Conservation (phyloP, 495 filamentous ascomycete species). For the Chaetomium cochliodes region DNA sequence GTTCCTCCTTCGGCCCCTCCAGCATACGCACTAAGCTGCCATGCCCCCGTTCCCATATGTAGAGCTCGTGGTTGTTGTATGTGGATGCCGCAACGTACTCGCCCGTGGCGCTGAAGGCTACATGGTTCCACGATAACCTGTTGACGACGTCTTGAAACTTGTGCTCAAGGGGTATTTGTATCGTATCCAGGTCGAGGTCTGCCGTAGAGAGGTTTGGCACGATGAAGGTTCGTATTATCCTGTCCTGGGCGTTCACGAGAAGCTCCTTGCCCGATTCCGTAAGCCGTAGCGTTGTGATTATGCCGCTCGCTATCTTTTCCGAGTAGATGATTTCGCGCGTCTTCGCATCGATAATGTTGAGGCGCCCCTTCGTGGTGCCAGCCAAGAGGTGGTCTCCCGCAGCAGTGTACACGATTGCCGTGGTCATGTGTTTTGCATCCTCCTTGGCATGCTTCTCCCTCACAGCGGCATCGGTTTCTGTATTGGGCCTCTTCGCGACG, state of each 20-base stretch:
- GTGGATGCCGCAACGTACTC: constrained; percentile 92
- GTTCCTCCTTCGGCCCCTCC: constrained; percentile 91
- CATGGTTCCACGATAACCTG: constrained; percentile 90
- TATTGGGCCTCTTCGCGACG: constrained; percentile 67
- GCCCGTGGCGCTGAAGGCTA: constrained; percentile 86
- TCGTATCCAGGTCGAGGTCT: constrained; percentile 63
- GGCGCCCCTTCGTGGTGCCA: constrained; percentile 89
- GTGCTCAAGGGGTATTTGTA: constrained; percentile 89
- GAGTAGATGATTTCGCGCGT: constrained; percentile 80
- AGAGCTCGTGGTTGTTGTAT: constrained; percentile 96
- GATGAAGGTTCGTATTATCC: constrained; percentile 86
- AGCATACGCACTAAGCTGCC: constrained; percentile 95
- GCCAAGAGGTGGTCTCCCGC: constrained; percentile 83
- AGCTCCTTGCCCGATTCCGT: constrained; percentile 79
- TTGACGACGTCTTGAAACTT: constrained; percentile 99
- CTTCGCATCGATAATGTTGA: constrained; percentile 86
- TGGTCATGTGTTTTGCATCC: constrained; percentile 91
- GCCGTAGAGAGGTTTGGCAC: constrained; percentile 52
- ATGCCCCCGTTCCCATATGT: constrained; percentile 93
- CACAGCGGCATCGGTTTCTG: constrained; percentile 59
- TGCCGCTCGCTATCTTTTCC: constrained; percentile 77
- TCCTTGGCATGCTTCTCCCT: constrained; percentile 84
- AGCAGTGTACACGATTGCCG: constrained; percentile 81
- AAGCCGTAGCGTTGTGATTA: constrained; percentile 84
- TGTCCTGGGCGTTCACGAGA: constrained; percentile 85